A percentile compares a stretch with the other conserved stretches of the same genome.
These are phyloP conservation scores for Aureobasidium melanogenum DNA, from an alignment of 2,329 filamentous ascomycete species.

Conservation along the genomic window DNA sequence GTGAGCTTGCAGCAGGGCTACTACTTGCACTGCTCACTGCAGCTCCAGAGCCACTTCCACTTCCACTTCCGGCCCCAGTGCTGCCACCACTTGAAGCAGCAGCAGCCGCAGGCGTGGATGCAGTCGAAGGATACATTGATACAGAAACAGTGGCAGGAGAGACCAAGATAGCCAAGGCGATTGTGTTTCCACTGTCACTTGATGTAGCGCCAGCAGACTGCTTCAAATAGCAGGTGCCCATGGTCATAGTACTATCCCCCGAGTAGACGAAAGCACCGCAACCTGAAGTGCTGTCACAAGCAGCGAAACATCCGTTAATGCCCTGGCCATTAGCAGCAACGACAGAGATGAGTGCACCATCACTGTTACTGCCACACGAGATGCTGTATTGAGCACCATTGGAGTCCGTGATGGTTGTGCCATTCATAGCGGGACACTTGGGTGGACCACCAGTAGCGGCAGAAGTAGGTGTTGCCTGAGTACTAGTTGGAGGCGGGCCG, in stretches of 20 bases:
- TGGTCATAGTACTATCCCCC: slow-evolving; percentile 12
- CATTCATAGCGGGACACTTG: slow-evolving; percentile 13
- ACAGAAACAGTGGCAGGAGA: neutral
- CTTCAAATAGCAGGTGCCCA: slow-evolving; percentile 12
- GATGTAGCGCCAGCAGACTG: neutral
- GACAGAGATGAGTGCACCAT: neutral
- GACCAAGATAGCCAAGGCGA: neutral
- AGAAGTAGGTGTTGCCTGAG: neutral
- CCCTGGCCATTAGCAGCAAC: neutral
- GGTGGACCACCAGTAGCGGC: neutral
- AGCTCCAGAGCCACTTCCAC: neutral
- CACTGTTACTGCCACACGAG: slow-evolving; percentile 2
- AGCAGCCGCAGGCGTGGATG: slow-evolving; percentile 4
- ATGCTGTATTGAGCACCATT: slow-evolving; percentile 14
- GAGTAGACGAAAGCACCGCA: slow-evolving; percentile 16
- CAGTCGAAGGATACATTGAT: neutral
- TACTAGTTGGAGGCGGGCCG: neutral
- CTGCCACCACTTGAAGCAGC: neutral
- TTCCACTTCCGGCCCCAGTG: no score
- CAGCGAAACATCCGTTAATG: slow-evolving; percentile 16
- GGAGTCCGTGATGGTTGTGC: slow-evolving; percentile 8
- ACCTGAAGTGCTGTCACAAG: slow-evolving; percentile 15
- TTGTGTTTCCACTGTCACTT: neutral
- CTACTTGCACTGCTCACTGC: neutral
- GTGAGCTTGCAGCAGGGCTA: neutral